phyloP scores from a whole-genome alignment of 345 rosid genomes.

The Corchorus olitorius region DNA sequence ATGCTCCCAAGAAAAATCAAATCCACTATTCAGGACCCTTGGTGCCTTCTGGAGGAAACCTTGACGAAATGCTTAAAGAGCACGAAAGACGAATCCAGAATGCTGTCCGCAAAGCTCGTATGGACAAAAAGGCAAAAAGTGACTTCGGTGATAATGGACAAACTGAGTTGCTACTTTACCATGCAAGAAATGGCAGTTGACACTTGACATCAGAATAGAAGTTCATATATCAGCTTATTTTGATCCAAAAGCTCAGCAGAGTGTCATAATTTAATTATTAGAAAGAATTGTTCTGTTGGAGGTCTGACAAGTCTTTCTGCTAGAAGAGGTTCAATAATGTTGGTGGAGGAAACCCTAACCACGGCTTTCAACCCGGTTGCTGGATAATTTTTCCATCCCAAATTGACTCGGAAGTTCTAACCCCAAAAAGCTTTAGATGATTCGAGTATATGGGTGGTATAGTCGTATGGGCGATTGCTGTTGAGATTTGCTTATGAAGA shows the following conservation, averaged over 20 bases:
- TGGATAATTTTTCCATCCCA: neutral
- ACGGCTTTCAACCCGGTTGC: constrained; percentile 3
- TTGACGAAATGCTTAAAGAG: constrained; percentile 89
- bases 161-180: constrained; percentile 34
- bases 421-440: neutral
- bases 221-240: neutral
- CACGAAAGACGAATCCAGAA: constrained; percentile 79
- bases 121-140: constrained; percentile 42
- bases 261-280: neutral
- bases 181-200: constrained; percentile 42
- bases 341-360: neutral
- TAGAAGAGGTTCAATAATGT: neutral
- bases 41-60: constrained; percentile 62
- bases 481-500: constrained; percentile 14
- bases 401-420: constrained; percentile 15
- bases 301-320: constrained; percentile 10
- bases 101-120: constrained; percentile 78
- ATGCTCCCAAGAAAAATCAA: constrained; percentile 38
- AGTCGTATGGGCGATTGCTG: neutral
- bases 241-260: constrained; percentile 11
- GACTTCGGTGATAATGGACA: constrained; percentile 28
- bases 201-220: constrained; percentile 31
- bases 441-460: constrained; percentile 7
- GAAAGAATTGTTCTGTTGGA: constrained; percentile 3
- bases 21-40: constrained; percentile 77